Conservation (phyloP, 306 rosid genomes). For the Cyclanthera cordifolia region DNA sequence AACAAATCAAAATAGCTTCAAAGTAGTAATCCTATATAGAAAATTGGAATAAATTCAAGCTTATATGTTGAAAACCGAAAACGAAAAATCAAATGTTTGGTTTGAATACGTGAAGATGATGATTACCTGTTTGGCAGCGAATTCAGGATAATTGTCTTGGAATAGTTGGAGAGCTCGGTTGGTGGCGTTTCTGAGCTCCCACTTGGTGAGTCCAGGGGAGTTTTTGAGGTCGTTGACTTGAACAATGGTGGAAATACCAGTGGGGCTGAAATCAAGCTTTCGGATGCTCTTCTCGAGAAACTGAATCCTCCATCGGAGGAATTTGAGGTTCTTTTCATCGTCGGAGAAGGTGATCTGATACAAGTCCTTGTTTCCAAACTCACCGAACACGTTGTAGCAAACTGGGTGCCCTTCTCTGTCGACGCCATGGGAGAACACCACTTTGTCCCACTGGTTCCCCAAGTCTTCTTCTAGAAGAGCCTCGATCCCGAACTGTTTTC, state of each 20-base stretch:
- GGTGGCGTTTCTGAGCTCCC: conserved; percentile 35
- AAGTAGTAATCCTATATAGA: too few relatives aligned
- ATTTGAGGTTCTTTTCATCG: conserved; percentile 34
- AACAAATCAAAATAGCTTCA: too few relatives aligned
- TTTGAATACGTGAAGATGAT: neutral
- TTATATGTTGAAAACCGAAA: too few relatives aligned
- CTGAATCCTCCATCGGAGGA: conserved; percentile 40
- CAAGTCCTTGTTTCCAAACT: conserved; percentile 32
- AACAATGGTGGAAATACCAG: conserved; percentile 33
- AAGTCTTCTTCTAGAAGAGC: conserved; percentile 33
- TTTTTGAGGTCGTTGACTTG: conserved; percentile 47
- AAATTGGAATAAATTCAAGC: too few relatives aligned
- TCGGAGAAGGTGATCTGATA: conserved; percentile 36
- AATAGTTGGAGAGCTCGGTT: conserved; percentile 38
- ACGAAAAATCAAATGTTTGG: too few relatives aligned
- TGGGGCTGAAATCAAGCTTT: conserved; percentile 38
- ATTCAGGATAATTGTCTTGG: conserved; percentile 52
- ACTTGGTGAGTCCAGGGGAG: conserved; percentile 30
- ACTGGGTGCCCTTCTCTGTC: conserved; percentile 48
- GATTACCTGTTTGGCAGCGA: conserved; percentile 43
- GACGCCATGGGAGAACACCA: conserved; percentile 38
- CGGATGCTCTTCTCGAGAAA: conserved; percentile 43
- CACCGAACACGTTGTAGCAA: conserved; percentile 48
- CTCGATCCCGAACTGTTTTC: conserved; percentile 59
- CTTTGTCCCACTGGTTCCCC: conserved; percentile 35